Conservation (phyloP, 352 stramenopile species). For the Globisporangium acanthophoron region DNA sequence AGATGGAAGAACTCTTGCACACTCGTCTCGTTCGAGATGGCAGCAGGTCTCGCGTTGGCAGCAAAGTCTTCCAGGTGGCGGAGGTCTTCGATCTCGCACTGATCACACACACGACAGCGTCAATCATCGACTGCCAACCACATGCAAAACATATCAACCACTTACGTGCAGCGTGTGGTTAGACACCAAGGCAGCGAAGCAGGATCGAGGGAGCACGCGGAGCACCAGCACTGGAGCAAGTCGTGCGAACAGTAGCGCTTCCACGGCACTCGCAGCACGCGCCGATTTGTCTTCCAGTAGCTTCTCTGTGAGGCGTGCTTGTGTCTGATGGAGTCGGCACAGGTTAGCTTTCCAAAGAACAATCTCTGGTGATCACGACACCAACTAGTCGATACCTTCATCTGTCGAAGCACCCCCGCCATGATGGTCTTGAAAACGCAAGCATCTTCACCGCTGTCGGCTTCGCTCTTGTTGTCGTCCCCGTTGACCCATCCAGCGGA, state of each 20-base stretch:
- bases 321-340: slow-evolving; percentile 17
- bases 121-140: not conserved
- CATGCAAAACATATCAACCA: not conserved
- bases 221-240: slow-evolving; percentile 57
- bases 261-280: slow-evolving; percentile 22
- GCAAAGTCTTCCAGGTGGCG: slow-evolving; percentile 24
- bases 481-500: slow-evolving; percentile 22
- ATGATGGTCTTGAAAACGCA: slow-evolving; percentile 15
- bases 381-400: slow-evolving; percentile 21
- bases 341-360: not conserved
- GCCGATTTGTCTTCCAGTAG: slow-evolving; percentile 39
- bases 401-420: slow-evolving; percentile 21
- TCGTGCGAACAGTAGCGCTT: slow-evolving; percentile 52
- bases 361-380: not conserved
- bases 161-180: slow-evolving; percentile 18
- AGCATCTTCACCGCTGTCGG: not conserved
- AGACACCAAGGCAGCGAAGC: slow-evolving; percentile 11
- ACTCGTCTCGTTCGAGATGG: not conserved
- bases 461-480: not conserved
- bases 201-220: slow-evolving; percentile 39
- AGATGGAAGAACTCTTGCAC: slow-evolving; percentile 29
- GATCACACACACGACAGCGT: not conserved
- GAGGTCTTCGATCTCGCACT: slow-evolving; percentile 25
- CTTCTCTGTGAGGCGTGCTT: slow-evolving; percentile 37
- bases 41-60: not conserved